Evolutionary conservation across 495 filamentous ascomycete genomes (phyloP), one percentile per base, ranked within the genome.

Genomic region (Xylaria grammica): DNA sequence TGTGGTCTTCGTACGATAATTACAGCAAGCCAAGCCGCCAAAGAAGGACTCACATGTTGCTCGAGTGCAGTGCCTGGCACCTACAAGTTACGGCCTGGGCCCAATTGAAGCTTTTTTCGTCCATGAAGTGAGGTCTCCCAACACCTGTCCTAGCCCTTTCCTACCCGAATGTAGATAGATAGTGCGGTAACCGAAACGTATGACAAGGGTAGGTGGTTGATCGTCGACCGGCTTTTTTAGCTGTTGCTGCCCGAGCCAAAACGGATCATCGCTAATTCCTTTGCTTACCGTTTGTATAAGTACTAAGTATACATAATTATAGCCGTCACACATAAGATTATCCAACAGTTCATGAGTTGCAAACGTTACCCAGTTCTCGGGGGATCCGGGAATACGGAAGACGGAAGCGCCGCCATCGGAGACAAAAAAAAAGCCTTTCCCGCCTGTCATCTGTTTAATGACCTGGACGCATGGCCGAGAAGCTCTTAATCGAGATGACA

Each of bases 191-290:
- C 54, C 49, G 65, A 49, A 68, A 65, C 56, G 53, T 52, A 66
- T 36, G 55, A 74, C 71, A 65, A 46, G 58, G 60, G 62, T 66
- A 63, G 58, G 58, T 64, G 67, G 70, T 66, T 67, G 70, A 73
- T 75, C 73, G 69, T 64, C 61, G 68, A 72, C 66, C 67, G 71
- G 69, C 70, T 55, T 71, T 73, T 78, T 77, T 75, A 65, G 75
- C 72, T 78, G 77, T 78, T 81, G 77, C 68, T 81, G 76, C 77
- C 77, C 78, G 78, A 79, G 72, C 65, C 5, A 67, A 72, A 77
- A 74, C 72, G 74, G 71, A 64, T 64, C 65, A 62, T 58, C 62
- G 32, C 62, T 34, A 58, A 51, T 20, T 46, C 53, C 62, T 42
- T 20, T 51, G 24, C 30, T 36, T 58, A 19, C 58, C 62, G 62